Evolutionary conservation across 768 basidiomycete genomes (phyloP), one percentile per base, ranked within the genome.

Genomic region (Goffeauzyma gilvescens): DNA sequence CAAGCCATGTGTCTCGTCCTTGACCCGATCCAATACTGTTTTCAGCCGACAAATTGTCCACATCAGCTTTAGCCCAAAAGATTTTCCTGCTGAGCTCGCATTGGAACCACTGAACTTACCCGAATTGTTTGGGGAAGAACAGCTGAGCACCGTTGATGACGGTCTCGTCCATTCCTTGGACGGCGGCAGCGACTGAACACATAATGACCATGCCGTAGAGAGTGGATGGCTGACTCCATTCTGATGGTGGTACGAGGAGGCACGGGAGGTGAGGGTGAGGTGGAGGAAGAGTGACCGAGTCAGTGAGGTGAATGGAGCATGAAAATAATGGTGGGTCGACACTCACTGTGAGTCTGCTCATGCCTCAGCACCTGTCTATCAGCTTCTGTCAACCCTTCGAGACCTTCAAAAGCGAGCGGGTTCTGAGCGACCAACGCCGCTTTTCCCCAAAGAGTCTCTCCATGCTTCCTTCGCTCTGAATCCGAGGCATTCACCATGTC

Each of bases 121-220:
- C 61, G 41, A 65, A 61, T 35, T 59, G 59, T 6, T 13, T 21
- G 15, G 63, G 63, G 56, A 64, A 64, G 7, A 55, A 59, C 28
- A 64, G 36, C 45, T 61, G 55, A 15, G 55, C 55, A 42, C 55
- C 58, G 42, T 60, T 60, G 6, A 20, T 24, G 28, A 57, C 55
- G 24, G 56, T 58, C 39, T 61, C 57, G 50, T 59, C 58, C 59
- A 57, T 55, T 42, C 55, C 55, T 27, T 58, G 55, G 9, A 50
- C 42, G 18, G 57, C 55, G 5, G 51, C 45, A 21, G 52, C 59
- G 23, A 61, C 31, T 6, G 41, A 42, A 38, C 51, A 52, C 17
- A 59, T 41, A 32, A 52, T 33, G 32, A 56, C 48, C 14, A 57
- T 55, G 35, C 42, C 53, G 45, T 50, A 58, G 13, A 66, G 44